Evolutionary conservation across 2,329 filamentous ascomycete genomes (phyloP), one percentile per base, ranked within the genome.

Genomic region (Aspergillus jensenii): DNA sequence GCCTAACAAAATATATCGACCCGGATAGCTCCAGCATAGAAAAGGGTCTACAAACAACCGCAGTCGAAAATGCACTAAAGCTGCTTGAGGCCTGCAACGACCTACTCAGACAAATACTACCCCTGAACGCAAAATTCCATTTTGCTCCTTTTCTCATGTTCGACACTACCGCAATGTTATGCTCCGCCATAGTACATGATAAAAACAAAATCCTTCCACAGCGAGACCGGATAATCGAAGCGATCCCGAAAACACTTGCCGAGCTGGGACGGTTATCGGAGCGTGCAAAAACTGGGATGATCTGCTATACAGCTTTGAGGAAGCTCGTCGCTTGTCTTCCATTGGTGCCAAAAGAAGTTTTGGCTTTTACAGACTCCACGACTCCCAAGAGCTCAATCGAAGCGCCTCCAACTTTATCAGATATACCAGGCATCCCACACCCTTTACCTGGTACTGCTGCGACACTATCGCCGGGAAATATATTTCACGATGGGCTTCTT

Each of bases 141-240:
- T 75, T 80, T 52, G 76, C 81, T 6, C 69, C 81, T 0, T 84
- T 83, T 56, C 72, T 74, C 44, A 77, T 82, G 33, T 84, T 84
- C 47, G 80, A 84, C 59, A 81, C 79, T 0, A 76, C 80, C 0
- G 79, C 81, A 0, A 71, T 81, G 17, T 65, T 83, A 4, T 83
- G 79, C 68, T 83, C 81, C 0, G 78, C 81, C 3, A 70, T 84
- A 6, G 74, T 82, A 4, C 81, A 84, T 58, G 82, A 84, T 57
- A 65, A 70, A n/a, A 71, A 78, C 31, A 62, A 67, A 17, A 71
- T 67, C 12, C 68, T 83, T 3, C 74, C 76, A 4, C 73, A 72
- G 12, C 76, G 78, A 12, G 69, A 76, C 2, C 73, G 78, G 15
- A 71, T 80, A 15, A 63, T 79, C 21, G 64, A 72, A 48, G 73